Evolutionary conservation across 768 basidiomycete species (phyloP), one percentile per base, ranked within the genome.

Genomic region (Suillus hirtellus): DNA sequence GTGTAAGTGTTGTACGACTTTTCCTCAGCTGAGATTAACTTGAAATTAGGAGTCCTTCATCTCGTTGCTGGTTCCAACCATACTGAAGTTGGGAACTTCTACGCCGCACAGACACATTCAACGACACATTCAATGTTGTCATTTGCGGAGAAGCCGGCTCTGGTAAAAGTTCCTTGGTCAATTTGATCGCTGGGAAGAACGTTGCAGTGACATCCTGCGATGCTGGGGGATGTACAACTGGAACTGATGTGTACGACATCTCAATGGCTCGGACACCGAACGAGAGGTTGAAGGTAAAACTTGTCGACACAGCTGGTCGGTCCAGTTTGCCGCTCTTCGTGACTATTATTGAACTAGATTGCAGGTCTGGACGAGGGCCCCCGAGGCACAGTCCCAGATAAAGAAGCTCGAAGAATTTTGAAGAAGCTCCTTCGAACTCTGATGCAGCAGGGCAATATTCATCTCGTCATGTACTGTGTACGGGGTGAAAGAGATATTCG

Each of bases 391-490:
- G 44, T 46, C n/a, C 44, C 44, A 0, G 9, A 46, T 11, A n/a
- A 0, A n/a, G 9, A 11, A 17, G 49, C 27, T 50, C 49, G 15
- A 50, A 4, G 3, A 50, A 8, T 31, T 0, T 17, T 50, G 7
- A 50, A 31, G 49, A 27, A 9, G 8, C 49, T 27, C 8, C 1
- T 50, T 50, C 15, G 15, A 50, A 31, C 49, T 31, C 14, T 31
- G 15, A 31, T 9, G 8, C 0, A 17, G 34, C 66, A 70, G 38
- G 66, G 64, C 2, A 78, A 80, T 2, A 68, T 81, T 27, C 76
- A 72, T 65, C 76, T 82, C 27, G 66, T 82, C 40, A 65, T 82
- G 4, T 79, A 75, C 64, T 75, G 75, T 52, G 72, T 80, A 62
- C 75, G 77, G 19, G 77, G 70, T 37, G 77, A 80, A 2, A 70